Conservation (phyloP, 2,329 filamentous ascomycete genomes). For the Fusarium nanum region DNA sequence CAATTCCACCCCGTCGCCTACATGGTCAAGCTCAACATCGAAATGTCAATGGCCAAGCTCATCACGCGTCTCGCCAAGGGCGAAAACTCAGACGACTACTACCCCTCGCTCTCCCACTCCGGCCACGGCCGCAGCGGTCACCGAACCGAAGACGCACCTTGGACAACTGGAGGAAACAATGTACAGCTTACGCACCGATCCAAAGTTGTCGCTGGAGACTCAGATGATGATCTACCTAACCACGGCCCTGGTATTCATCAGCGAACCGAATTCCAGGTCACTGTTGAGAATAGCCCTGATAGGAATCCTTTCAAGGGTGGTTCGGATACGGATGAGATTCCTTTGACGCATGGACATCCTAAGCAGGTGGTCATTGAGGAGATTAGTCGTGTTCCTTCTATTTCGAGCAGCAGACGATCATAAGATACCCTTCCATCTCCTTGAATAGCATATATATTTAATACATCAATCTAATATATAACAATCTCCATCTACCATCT, state of each 20-base stretch:
- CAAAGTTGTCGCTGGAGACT: slow-evolving; percentile 38
- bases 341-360: slow-evolving; percentile 42
- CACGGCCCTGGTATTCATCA: slow-evolving; percentile 34
- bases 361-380: slow-evolving; percentile 27
- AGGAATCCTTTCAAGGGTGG: slow-evolving; percentile 7
- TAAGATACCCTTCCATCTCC: not conserved
- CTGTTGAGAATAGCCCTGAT: slow-evolving; percentile 26
- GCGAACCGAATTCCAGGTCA: slow-evolving; percentile 41
- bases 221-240: slow-evolving; percentile 26
- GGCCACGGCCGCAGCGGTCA: slow-evolving; percentile 17
- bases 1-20: slow-evolving; percentile 65
- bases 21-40: slow-evolving; percentile 65
- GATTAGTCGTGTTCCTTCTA: slow-evolving; percentile 11
- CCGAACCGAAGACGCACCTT: slow-evolving; percentile 20
- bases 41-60: slow-evolving; percentile 65
- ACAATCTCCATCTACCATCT: not conserved
- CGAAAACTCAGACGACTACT: slow-evolving; percentile 34
- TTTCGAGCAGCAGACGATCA: slow-evolving; percentile 24
- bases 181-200: slow-evolving; percentile 38
- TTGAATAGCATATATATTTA: not conserved
- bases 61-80: slow-evolving; percentile 54
- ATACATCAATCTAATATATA: not conserved
- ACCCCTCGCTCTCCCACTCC: slow-evolving; percentile 37
- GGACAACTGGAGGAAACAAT: slow-evolving; percentile 20
- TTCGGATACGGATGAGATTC: slow-evolving; percentile 26